Base-by-base conservation (phyloP, 139 green algal genomes). In the Micractinium sp. region DNA sequence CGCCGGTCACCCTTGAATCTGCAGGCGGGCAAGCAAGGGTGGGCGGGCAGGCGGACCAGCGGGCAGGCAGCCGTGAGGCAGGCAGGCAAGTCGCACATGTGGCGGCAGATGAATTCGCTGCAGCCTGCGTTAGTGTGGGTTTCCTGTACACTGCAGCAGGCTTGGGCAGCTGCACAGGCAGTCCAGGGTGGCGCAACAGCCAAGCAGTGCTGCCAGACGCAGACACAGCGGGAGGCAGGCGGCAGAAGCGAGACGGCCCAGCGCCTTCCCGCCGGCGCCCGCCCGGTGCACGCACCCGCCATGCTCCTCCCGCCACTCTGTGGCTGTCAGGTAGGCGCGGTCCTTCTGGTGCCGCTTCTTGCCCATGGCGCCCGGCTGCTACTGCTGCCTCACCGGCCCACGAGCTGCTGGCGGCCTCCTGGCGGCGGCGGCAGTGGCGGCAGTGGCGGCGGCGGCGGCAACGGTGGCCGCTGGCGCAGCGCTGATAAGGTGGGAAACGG, bases 271-370 rank as follows among this genome's bases (percentile, higher is more conserved):
- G 78, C 1, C 39, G 14, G 39, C 53, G 66, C 27, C 38, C 29
- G 39, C 66, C 56, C 47, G 7, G 39, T 18, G 31, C 41, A 69
- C 69, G 60, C 35, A 92, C 19, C 96, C 96, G 63, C 96, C 96
- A 88, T 96, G 95, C 76, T 99, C 97, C 85, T 95, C 94, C 27
- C 88, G 92, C 96, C 97, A 98, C 90, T 99, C 97, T 71, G 97
- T 98, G 22, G 93, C 93, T 0, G 97, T 99, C 12, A 99, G 89
- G 88, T 97, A 99, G 13, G 94, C 90, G 0, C 95, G 74, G 78
- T 96, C 94, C 85, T 90, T 90, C 7, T 36, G 27, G 3, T 36
- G 23, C 2, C 85, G 85, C 81, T 90, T 92, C 61, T 90, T 90
- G 18, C 89, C 89, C 89, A 91, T 91, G 27, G 20, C 14, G n/a